Conservation (phyloP, 2,329 filamentous ascomycete species). For the Rhytidhysteron rufulum region DNA sequence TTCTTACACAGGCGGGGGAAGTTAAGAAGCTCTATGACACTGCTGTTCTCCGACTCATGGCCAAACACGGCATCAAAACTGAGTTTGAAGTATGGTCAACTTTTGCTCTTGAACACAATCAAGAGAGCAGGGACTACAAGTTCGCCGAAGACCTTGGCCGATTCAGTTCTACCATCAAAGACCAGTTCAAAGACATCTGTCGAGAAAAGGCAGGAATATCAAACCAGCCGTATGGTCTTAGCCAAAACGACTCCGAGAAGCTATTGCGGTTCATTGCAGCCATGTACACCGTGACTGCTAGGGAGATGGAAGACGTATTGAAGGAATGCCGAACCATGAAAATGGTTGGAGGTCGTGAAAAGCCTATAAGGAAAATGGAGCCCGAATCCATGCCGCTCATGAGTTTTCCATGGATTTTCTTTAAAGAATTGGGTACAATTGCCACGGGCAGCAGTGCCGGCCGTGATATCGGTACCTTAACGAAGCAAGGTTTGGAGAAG, state of each 20-base stretch:
- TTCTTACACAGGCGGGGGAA: slow-evolving; percentile 57
- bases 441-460: slow-evolving; percentile 43
- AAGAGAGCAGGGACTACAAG: slow-evolving; percentile 75
- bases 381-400: slow-evolving; percentile 72
- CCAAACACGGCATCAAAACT: slow-evolving; percentile 74
- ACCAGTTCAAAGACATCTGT: slow-evolving; percentile 65
- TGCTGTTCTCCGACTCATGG: slow-evolving; percentile 73
- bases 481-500: slow-evolving; percentile 5
- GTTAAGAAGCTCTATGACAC: slow-evolving; percentile 78
- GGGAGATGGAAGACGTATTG: slow-evolving; percentile 62
- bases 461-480: background rate
- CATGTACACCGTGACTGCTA: slow-evolving; percentile 80
- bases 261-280: slow-evolving; percentile 74
- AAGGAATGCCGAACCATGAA: slow-evolving; percentile 44
- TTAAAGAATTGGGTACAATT: slow-evolving; percentile 65
- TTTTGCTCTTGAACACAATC: slow-evolving; percentile 73
- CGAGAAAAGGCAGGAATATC: slow-evolving; percentile 56
- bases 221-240: slow-evolving; percentile 39
- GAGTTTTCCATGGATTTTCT: slow-evolving; percentile 91
- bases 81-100: slow-evolving; percentile 92
- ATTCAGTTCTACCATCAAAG: slow-evolving; percentile 62
- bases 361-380: slow-evolving; percentile 36
- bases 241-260: slow-evolving; percentile 25
- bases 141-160: slow-evolving; percentile 77
- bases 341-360: slow-evolving; percentile 35